phyloP scores from a whole-genome alignment of 2,329 filamentous ascomycete species.

The Orbilia oligospora region DNA sequence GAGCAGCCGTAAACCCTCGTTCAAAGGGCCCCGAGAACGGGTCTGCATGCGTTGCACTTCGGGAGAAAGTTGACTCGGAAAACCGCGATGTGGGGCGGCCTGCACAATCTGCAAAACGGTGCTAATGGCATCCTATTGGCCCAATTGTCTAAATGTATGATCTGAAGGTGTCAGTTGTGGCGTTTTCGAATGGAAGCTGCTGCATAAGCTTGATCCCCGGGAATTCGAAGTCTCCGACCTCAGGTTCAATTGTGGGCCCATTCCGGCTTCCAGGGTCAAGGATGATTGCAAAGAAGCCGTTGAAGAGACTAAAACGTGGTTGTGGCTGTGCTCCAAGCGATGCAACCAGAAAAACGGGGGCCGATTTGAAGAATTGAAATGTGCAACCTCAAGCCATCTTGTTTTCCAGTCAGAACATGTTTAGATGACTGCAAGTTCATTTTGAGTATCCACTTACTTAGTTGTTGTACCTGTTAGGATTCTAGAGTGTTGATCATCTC shows the following conservation, averaged over 20 bases:
- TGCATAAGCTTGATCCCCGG: constrained; percentile 48
- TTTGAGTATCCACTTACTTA: neutral
- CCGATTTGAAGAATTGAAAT: constrained; percentile 46
- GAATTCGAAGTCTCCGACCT: constrained; percentile 48
- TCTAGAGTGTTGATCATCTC: neutral
- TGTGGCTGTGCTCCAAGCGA: constrained; percentile 59
- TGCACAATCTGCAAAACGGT: constrained; percentile 43
- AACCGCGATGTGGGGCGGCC: constrained; percentile 46
- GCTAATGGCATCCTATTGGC: constrained; percentile 46
- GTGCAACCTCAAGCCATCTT: constrained; percentile 42
- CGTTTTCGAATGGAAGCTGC: constrained; percentile 37
- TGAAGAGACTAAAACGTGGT: constrained; percentile 44
- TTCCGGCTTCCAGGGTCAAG: constrained; percentile 58
- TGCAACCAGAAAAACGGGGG: constrained; percentile 35
- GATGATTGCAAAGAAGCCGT: constrained; percentile 32
- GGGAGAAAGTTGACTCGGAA: constrained; percentile 52
- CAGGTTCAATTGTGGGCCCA: constrained; percentile 45
- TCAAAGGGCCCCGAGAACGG: constrained; percentile 26
- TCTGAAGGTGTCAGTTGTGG: constrained; percentile 49
- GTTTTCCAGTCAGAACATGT: neutral
- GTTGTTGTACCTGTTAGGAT: neutral
- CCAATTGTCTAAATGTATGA: constrained; percentile 18
- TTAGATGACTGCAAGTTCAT: neutral
- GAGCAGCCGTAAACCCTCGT: constrained; percentile 20
- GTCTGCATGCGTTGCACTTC: constrained; percentile 44